Conservation (phyloP, 1,139 yeast species). For the Pichia norvegensis region DNA sequence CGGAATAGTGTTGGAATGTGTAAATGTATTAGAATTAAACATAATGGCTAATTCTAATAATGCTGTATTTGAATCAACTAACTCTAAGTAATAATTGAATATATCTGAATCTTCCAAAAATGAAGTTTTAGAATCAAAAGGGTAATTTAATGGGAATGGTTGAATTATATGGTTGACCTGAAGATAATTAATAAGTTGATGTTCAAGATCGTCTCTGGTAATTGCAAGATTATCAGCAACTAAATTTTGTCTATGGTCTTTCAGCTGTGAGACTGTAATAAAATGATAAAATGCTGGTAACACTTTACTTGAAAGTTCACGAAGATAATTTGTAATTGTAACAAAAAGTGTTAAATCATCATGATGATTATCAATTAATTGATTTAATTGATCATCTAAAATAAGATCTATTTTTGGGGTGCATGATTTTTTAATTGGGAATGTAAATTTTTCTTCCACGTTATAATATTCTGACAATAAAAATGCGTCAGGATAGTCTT, state of each 20-base stretch:
- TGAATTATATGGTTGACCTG: slow-evolving; percentile 20
- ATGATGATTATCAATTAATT: slow-evolving; percentile 20
- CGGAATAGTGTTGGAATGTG: slow-evolving; percentile 5
- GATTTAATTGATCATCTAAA: slow-evolving; percentile 14
- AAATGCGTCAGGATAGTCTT: neutral
- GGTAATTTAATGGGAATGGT: slow-evolving; percentile 23
- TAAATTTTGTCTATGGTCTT: slow-evolving; percentile 14
- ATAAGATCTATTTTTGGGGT: slow-evolving; percentile 20
- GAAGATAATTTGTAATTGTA: slow-evolving; percentile 18
- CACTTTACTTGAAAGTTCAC: slow-evolving; percentile 17
- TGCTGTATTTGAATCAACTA: slow-evolving; percentile 15
- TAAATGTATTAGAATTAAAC: slow-evolving; percentile 9
- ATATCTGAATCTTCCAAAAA: slow-evolving; percentile 15
- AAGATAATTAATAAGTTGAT: slow-evolving; percentile 19
- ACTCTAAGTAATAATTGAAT: slow-evolving; percentile 12
- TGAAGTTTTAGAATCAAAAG: slow-evolving; percentile 16
- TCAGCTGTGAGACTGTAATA: slow-evolving; percentile 13
- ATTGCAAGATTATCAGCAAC: slow-evolving; percentile 10
- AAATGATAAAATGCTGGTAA: slow-evolving; percentile 22
- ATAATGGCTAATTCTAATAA: slow-evolving; percentile 12
- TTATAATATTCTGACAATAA: neutral
- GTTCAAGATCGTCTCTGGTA: slow-evolving; percentile 4
- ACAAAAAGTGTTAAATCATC: slow-evolving; percentile 25
- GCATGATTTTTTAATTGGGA: slow-evolving; percentile 1
- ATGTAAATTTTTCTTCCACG: slow-evolving; percentile 3